A percentile compares a stretch with the other conserved stretches of the same genome.
phyloP scores from a whole-genome alignment of 805 yeast genomes.

The Diddensiella santjacobensis region DNA sequence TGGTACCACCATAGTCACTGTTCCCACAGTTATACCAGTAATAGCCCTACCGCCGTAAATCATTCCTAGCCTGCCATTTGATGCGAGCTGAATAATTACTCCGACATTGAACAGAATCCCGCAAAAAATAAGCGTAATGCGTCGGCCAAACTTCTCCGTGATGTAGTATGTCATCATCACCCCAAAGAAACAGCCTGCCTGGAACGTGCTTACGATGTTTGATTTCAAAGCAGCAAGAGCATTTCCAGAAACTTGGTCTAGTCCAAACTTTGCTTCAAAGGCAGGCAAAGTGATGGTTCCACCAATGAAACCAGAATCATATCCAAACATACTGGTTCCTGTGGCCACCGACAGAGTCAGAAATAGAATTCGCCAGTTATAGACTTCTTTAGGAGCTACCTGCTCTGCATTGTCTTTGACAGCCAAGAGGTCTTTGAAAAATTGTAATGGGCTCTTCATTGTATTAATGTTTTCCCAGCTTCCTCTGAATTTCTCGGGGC shows the following conservation, averaged over 20 bases:
- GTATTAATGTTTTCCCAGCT: too few species aligned
- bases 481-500: too few species aligned
- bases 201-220: slow-evolving; percentile 25
- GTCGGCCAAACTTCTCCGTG: slow-evolving; percentile 12
- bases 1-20: slow-evolving; percentile 50
- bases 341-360: slow-evolving; percentile 45
- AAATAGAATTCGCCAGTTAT: slow-evolving; percentile 42
- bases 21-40: slow-evolving; percentile 52
- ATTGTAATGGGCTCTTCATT: neutral
- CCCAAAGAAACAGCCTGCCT: slow-evolving; percentile 32
- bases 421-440: slow-evolving; percentile 1
- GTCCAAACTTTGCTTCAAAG: slow-evolving; percentile 44
- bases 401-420: slow-evolving; percentile 15
- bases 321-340: slow-evolving; percentile 51
- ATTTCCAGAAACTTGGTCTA: slow-evolving; percentile 34
- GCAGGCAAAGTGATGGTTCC: slow-evolving; percentile 47
- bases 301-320: slow-evolving; percentile 38
- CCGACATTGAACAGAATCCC: slow-evolving; percentile 25
- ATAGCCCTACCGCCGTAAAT: slow-evolving; percentile 47
- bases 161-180: slow-evolving; percentile 45
- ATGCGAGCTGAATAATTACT: slow-evolving; percentile 25
- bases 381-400: slow-evolving; percentile 41
- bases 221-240: slow-evolving; percentile 12
- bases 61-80: slow-evolving; percentile 34
- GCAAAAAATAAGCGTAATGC: slow-evolving; percentile 37